A percentile compares a stretch with the other conserved stretches of the same genome.
These are phyloP conservation scores for Yarrowia sp. DNA, from an alignment of 805 yeast genomes.

Conservation along the genomic window DNA sequence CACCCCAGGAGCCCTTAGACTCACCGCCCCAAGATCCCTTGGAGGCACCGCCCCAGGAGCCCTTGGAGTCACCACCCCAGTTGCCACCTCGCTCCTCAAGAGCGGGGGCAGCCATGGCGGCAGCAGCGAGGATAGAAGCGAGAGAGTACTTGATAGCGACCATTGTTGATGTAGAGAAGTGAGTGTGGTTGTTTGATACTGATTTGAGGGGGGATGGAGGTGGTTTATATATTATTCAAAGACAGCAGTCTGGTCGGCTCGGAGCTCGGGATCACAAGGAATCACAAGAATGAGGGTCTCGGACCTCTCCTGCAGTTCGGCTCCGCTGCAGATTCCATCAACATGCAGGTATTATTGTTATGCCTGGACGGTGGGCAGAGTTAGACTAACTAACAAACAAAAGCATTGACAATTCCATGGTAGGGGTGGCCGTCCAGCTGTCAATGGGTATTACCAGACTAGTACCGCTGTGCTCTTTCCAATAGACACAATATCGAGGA, in stretches of 20 bases:
- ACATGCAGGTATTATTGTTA: not conserved
- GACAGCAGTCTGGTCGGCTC: not conserved
- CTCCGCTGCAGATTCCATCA: not conserved
- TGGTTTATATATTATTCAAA: not conserved
- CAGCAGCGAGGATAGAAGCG: not conserved
- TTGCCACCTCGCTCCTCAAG: not conserved
- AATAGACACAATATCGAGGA: no score
- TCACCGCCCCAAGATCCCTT: not conserved
- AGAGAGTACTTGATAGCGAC: conserved; percentile 13
- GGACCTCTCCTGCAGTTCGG: not conserved
- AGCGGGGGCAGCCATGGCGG: conserved; percentile 8
- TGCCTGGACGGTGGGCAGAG: not conserved
- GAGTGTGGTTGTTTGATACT: not conserved
- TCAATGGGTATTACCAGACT: not conserved
- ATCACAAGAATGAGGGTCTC: not conserved
- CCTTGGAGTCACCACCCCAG: not conserved
- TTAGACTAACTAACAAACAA: not conserved
- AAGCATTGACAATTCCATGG: not conserved
- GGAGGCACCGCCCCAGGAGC: not conserved
- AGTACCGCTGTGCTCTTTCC: not conserved
- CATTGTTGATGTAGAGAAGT: not conserved
- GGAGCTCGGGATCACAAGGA: not conserved
- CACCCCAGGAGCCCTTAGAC: not conserved
- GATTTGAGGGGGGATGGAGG: not conserved
- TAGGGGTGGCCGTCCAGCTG: not conserved